Conservation (phyloP, 23 red algal genomes). For the Agarophyton chilense region DNA sequence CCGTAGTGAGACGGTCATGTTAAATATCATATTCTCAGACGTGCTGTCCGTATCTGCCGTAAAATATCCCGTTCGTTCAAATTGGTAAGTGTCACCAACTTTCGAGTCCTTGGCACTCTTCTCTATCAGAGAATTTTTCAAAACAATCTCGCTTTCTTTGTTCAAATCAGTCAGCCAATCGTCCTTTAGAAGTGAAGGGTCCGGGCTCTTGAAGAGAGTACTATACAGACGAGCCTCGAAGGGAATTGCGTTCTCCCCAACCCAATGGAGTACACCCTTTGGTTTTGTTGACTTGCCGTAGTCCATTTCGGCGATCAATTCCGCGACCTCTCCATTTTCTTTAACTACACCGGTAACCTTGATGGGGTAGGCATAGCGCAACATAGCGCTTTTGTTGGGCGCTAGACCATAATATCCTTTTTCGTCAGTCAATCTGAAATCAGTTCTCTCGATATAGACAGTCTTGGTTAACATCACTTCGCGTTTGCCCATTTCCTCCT, state of each 20-base stretch:
- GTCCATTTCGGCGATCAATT: constrained; percentile 67
- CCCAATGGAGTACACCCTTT: constrained; percentile 98
- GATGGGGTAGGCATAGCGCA: constrained; percentile 91
- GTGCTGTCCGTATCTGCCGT: constrained; percentile 67
- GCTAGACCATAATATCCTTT: constrained; percentile 98
- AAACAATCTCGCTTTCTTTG: constrained; percentile 70
- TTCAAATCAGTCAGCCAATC: constrained; percentile 93
- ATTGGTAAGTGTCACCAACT: constrained; percentile 84
- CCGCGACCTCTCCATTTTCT: constrained; percentile 10
- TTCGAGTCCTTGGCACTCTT: constrained; percentile 2
- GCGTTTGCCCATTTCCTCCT: constrained; percentile 76
- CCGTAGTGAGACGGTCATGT: constrained; percentile 69
- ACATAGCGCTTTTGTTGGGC: constrained; percentile 91
- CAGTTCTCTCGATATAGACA: constrained; percentile 91
- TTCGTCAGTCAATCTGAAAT: constrained; percentile 88
- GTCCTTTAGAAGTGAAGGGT: constrained; percentile 67
- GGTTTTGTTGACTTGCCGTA: constrained; percentile 71
- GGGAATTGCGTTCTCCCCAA: constrained; percentile 35
- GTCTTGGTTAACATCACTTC: constrained; percentile 66
- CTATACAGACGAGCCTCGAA: constrained; percentile 88
- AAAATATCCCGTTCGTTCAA: constrained; percentile 97
- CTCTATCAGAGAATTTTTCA: constrained; percentile 75
- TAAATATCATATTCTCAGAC: constrained; percentile 51
- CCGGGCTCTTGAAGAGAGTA: constrained; percentile 77
- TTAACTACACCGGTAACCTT: constrained; percentile 64